Base-by-base conservation (phyloP, 2,329 filamentous ascomycete genomes). In the Diplodia sapinea region DNA sequence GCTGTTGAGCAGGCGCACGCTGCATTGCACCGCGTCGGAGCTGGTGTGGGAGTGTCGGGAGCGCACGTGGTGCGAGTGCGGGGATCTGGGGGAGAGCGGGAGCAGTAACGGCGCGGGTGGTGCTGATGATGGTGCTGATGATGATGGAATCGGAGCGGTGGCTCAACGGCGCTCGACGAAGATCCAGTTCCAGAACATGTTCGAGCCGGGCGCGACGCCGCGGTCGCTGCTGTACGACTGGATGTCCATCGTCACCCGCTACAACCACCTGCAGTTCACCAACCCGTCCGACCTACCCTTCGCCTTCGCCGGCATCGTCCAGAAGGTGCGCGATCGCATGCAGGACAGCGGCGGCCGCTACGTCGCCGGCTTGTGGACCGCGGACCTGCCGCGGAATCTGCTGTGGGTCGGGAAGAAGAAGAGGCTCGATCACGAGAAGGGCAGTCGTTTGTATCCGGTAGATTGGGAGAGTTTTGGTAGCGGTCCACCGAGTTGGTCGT, bases 1-100 rank as follows among this genome's bases (percentile, higher is more conserved):
- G 2, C 38, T 67, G 47, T 38, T 67, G 17, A 31, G 33, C 17
- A 7, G 29, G 61, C 52, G 65, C 13, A 43, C 52, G 26, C 26
- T 67, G 4, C 65, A 67, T 23, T 62, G 61, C 55, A 49, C 26
- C 11, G 17, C 17, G 7, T 67, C 52, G 26, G 65, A 67, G 23
- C 23, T 67, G 23, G 15, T 62, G 33, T 67, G 55, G 36, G 65
- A 66, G 38, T 66, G 65, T 23, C n/a, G 23, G 23, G 36, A 47
- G 9, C n/a, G 20, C 20, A 50, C 43, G 5, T 13, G 9, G 26
- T 62, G 57, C 17, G 38, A 62, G 57, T 62, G 57, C 26, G 40
- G 62, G 17, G 33, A 29, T n/a, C 40, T 47, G 2, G 40, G 40
- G 17, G 17, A 20, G 36, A 11, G 8, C 9, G 11, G 8, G 1